These are phyloP conservation scores for Colletotrichum tanaceti DNA, from an alignment of 2,329 filamentous ascomycete species.

Conservation along the genomic window DNA sequence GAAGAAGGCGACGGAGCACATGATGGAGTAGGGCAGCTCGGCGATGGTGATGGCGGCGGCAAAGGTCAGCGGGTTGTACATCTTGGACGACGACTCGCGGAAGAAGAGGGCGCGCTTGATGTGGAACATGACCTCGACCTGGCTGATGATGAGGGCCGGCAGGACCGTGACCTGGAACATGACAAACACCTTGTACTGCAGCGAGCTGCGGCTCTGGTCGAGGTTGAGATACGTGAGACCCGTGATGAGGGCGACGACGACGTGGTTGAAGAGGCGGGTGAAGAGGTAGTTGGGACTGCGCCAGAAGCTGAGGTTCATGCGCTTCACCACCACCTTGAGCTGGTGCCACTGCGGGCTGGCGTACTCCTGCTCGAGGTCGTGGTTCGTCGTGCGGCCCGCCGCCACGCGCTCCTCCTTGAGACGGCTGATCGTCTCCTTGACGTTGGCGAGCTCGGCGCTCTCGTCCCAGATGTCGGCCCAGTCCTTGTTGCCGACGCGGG, in stretches of 20 bases:
- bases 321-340: slow-evolving; percentile 77
- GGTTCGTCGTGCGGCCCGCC: slow-evolving; percentile 56
- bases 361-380: slow-evolving; percentile 76
- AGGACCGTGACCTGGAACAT: slow-evolving; percentile 91
- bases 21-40: slow-evolving; percentile 84
- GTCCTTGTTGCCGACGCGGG: slow-evolving; percentile 78
- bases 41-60: slow-evolving; percentile 81
- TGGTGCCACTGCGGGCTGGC: slow-evolving; percentile 85
- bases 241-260: slow-evolving; percentile 80
- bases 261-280: slow-evolving; percentile 86
- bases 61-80: slow-evolving; percentile 85
- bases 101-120: slow-evolving; percentile 84
- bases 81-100: slow-evolving; percentile 86
- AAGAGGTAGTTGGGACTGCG: slow-evolving; percentile 90
- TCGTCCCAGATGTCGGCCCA: slow-evolving; percentile 85
- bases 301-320: slow-evolving; percentile 85
- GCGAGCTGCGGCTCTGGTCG: slow-evolving; percentile 77
- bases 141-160: slow-evolving; percentile 83
- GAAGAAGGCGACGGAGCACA: slow-evolving; percentile 86
- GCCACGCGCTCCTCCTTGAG: slow-evolving; percentile 71
- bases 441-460: slow-evolving; percentile 74
- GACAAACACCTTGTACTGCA: slow-evolving; percentile 89
- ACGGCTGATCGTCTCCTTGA: slow-evolving; percentile 73
- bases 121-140: slow-evolving; percentile 87
- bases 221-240: slow-evolving; percentile 84